These are phyloP conservation scores for Naganishia kalamii DNA, from an alignment of 768 basidiomycete genomes.

Conservation along the genomic window DNA sequence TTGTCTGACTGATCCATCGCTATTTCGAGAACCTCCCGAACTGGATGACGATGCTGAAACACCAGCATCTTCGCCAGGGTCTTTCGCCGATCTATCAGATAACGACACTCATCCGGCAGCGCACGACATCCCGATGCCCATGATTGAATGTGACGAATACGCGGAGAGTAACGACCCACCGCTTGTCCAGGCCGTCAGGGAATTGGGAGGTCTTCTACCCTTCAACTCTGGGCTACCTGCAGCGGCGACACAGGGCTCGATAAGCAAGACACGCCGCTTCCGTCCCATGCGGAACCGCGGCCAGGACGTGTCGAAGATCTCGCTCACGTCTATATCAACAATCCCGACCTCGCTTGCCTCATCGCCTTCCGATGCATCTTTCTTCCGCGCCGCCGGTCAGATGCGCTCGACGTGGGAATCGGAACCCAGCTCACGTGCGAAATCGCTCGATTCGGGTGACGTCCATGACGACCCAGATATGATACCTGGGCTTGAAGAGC, in stretches of 20 bases:
- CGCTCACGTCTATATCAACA: neutral
- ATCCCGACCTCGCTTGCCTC: neutral
- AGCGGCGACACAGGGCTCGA: too few species aligned
- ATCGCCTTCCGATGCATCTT: neutral
- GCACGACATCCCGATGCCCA: neutral
- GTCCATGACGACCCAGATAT: neutral
- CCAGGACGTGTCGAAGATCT: neutral
- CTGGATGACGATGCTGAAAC: neutral
- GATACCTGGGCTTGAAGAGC: neutral
- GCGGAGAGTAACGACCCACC: neutral
- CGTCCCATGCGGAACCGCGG: neutral
- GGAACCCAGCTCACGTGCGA: neutral
- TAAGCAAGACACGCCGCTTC: neutral
- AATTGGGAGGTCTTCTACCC: constrained; percentile 15
- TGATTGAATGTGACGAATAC: neutral
- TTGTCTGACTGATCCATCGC: neutral
- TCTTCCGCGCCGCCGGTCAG: too few species aligned
- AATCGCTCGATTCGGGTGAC: neutral
- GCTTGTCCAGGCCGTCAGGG: constrained; percentile 5
- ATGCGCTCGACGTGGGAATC: neutral
- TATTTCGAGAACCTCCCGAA: neutral
- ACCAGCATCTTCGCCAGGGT: neutral
- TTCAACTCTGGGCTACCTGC: too few species aligned
- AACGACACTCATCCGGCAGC: too few species aligned
- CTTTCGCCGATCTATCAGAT: neutral